Conservation (phyloP, 371 early-diverging fungal species). For the Rhizopus stolonifer region DNA sequence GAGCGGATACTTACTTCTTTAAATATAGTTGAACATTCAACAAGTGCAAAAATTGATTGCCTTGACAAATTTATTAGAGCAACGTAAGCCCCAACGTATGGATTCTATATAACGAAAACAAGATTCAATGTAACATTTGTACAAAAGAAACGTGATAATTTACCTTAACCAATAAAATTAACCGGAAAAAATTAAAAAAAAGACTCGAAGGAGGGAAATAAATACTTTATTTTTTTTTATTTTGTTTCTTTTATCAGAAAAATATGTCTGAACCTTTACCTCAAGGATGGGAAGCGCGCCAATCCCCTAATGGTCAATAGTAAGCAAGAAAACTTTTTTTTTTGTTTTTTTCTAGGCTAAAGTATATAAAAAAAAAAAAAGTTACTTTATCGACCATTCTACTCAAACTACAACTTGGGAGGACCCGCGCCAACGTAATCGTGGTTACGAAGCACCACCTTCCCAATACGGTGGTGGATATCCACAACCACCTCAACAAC, state of each 20-base stretch:
- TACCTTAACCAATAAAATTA: not conserved
- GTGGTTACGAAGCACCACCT: conserved; percentile 9
- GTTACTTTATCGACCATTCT: conserved; percentile 61
- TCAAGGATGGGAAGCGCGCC: conserved; percentile 52
- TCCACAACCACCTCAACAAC: conserved; percentile 11
- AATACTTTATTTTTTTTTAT: conserved; percentile 2
- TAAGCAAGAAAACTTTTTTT: conserved; percentile 17
- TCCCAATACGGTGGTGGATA: conserved; percentile 2
- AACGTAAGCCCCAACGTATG: conserved; percentile 26
- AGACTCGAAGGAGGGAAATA: too few species aligned
- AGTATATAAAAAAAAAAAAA: conserved; percentile 4
- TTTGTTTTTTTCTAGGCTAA: too few species aligned
- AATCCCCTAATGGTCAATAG: conserved; percentile 43
- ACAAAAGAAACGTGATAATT: conserved; percentile 5
- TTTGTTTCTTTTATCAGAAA: conserved; percentile 7
- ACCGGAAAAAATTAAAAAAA: not conserved
- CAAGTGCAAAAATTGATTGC: conserved; percentile 25
- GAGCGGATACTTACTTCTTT: not conserved
- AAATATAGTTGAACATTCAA: conserved; percentile 19
- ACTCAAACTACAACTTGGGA: conserved; percentile 64
- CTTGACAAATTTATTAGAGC: conserved; percentile 15
- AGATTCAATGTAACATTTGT: conserved; percentile 2
- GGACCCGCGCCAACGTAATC: conserved; percentile 38
- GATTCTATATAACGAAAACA: conserved; percentile 22
- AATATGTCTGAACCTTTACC: conserved; percentile 47